A percentile compares a stretch with the other conserved stretches of the same genome.
Evolutionary conservation across 495 filamentous ascomycete genomes (phyloP).

Genomic region (Margaritispora aquatica): DNA sequence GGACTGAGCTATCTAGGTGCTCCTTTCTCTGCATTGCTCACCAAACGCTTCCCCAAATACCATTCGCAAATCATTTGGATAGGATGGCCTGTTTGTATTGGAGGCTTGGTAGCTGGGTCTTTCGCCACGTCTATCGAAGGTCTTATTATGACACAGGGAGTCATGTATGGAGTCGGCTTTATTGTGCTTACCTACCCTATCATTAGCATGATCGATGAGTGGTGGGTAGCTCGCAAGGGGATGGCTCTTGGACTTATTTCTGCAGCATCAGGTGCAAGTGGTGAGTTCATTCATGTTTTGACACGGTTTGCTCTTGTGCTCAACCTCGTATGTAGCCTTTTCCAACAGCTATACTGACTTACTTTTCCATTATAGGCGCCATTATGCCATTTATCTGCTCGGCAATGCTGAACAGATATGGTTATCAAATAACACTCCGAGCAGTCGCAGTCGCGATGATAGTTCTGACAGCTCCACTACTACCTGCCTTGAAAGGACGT

Average conservation of each 20-base stretch:
- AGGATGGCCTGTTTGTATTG: constrained; percentile 28
- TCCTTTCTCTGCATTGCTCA: constrained; percentile 26
- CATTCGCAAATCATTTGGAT: constrained; percentile 27
- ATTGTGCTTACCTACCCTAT: constrained; percentile 31
- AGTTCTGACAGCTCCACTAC: constrained; percentile 28
- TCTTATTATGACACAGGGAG: constrained; percentile 34
- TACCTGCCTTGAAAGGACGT: constrained; percentile 29
- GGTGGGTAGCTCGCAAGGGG: constrained; percentile 32
- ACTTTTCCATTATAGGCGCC: too few relatives aligned
- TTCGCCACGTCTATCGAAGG: constrained; percentile 26
- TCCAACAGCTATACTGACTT: too few relatives aligned
- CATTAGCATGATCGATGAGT: constrained; percentile 35
- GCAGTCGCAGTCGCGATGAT: constrained; percentile 28
- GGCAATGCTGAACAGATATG: constrained; percentile 27
- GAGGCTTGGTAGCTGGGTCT: constrained; percentile 29
- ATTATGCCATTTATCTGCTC: constrained; percentile 32
- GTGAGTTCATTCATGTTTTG: too few relatives aligned
- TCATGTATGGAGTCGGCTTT: constrained; percentile 34
- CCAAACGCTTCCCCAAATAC: constrained; percentile 26
- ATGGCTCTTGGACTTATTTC: constrained; percentile 38
- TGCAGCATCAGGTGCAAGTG: constrained; percentile 30
- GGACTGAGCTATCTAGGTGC: constrained; percentile 29
- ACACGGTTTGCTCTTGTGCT: too few relatives aligned
- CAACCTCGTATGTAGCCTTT: too few relatives aligned
- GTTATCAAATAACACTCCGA: constrained; percentile 32